Percentiles rank a stretch among this genome's conserved stretches.
These are phyloP conservation scores for Cercospora janseana DNA, from an alignment of 2,329 filamentous ascomycete species.

Conservation along the genomic window DNA sequence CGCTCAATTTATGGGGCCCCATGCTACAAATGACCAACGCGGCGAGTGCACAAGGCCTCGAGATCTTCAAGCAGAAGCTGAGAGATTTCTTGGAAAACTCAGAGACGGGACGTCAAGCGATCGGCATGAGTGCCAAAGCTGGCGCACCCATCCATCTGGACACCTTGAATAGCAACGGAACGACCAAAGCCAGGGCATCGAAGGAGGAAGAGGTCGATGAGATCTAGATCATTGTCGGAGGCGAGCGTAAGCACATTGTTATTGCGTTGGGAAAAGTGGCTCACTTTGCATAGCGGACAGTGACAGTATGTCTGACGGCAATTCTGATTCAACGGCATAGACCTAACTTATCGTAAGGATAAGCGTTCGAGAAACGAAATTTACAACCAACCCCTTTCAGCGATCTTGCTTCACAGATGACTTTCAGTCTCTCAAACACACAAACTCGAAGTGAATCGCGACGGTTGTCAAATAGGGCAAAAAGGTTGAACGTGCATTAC, in stretches of 20 bases:
- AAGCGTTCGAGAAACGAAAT: background rate
- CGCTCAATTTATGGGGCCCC: constrained; percentile 89
- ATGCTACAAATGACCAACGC: constrained; percentile 95
- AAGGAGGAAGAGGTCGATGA: constrained; percentile 39
- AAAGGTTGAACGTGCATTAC: no score
- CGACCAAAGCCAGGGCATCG: constrained; percentile 37
- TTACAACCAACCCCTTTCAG: no score
- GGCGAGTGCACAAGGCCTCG: constrained; percentile 78
- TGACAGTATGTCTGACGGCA: background rate
- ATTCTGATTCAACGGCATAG: background rate
- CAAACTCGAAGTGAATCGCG: no score
- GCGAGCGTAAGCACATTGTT: background rate
- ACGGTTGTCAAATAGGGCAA: no score
- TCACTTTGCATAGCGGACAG: constrained; percentile 11
- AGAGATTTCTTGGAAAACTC: constrained; percentile 85
- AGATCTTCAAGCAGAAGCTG: constrained; percentile 87
- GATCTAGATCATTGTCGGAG: constrained; percentile 30
- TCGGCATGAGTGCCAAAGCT: constrained; percentile 64
- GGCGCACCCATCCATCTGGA: constrained; percentile 50
- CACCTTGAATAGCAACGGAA: constrained; percentile 42
- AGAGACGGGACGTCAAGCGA: constrained; percentile 79
- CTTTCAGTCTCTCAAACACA: no score
- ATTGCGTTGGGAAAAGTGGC: constrained; percentile 2
- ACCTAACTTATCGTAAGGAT: no score
- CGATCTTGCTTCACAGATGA: no score